A percentile compares a stretch with the other conserved stretches of the same genome.
phyloP scores from a whole-genome alignment of 768 basidiomycete species.

The Lactarius deliciosus region DNA sequence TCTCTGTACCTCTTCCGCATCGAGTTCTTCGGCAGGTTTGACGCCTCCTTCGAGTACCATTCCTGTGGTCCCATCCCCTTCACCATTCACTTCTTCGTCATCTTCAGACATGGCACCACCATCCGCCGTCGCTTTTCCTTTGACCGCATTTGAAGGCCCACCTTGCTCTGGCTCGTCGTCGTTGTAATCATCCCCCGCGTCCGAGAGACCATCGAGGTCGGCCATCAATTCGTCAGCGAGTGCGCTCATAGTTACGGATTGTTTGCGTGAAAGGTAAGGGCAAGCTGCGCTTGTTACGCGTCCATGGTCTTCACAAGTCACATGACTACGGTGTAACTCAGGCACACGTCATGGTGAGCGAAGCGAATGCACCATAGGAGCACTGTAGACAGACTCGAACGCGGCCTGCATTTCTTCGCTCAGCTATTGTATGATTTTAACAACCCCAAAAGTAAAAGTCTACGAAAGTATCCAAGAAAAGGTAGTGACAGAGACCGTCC shows the following conservation, averaged over 20 bases:
- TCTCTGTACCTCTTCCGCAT: slow-evolving; percentile 88
- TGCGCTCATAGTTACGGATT: slow-evolving; percentile 54
- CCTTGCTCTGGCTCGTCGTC: slow-evolving; percentile 39
- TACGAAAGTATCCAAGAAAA: not conserved
- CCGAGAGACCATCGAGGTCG: slow-evolving; percentile 85
- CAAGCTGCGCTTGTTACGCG: not conserved
- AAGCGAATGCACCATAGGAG: no score
- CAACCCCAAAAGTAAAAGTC: not conserved
- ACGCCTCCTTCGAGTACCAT: slow-evolving; percentile 85
- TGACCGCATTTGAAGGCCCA: slow-evolving; percentile 39
- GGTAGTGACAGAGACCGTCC: not conserved
- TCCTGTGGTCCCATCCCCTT: slow-evolving; percentile 45
- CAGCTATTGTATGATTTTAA: not conserved
- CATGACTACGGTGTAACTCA: slow-evolving; percentile 8
- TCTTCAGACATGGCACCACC: slow-evolving; percentile 60
- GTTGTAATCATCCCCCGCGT: slow-evolving; percentile 50
- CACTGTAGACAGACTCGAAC: no score
- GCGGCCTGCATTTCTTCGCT: no score
- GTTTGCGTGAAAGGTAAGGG: not conserved
- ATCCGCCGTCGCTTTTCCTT: slow-evolving; percentile 60
- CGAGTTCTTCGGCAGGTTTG: slow-evolving; percentile 92
- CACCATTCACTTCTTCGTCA: slow-evolving; percentile 47
- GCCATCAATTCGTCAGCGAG: slow-evolving; percentile 92
- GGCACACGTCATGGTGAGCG: not conserved
- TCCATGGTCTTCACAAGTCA: not conserved